A percentile compares a stretch with the other conserved stretches of the same genome.
Evolutionary conservation across 2,329 filamentous ascomycete genomes (phyloP).

Genomic region (Ceratocystis eucalypticola): DNA sequence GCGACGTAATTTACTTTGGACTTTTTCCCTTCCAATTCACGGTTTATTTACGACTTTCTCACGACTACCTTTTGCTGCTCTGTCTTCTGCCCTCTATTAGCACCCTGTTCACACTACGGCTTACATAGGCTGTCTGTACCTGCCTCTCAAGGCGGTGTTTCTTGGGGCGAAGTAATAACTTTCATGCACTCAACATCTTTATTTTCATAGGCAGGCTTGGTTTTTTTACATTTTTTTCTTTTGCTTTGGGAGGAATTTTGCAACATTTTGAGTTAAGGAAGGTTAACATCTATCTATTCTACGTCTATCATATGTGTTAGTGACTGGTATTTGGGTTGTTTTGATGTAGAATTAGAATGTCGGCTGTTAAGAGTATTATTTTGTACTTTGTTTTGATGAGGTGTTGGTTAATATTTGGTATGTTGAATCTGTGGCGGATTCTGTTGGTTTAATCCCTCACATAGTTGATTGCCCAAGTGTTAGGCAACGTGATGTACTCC

Average conservation of each 20-base stretch:
- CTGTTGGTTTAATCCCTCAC: no score
- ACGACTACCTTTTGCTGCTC: not conserved
- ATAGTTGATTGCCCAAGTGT: no score
- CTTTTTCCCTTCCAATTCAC: not conserved
- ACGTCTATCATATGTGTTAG: not conserved
- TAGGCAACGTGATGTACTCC: no score
- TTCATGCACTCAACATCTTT: slow-evolving; percentile 3
- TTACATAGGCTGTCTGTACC: not conserved
- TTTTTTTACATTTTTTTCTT: not conserved
- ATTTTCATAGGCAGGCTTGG: slow-evolving; percentile 11
- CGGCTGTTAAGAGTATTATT: not conserved
- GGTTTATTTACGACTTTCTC: not conserved
- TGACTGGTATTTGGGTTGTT: not conserved
- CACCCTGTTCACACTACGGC: not conserved
- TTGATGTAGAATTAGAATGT: not conserved
- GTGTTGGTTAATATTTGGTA: not conserved
- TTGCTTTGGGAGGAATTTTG: slow-evolving; percentile 4
- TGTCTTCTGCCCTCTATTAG: not conserved
- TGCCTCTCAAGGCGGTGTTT: not conserved
- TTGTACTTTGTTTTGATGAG: no score
- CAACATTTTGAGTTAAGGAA: slow-evolving; percentile 11
- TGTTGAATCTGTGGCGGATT: no score
- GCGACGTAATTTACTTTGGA: not conserved
- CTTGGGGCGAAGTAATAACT: not conserved
- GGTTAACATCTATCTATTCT: not conserved